Conservation (phyloP, 2,329 filamentous ascomycete species). For the Geosmithia putterillii region DNA sequence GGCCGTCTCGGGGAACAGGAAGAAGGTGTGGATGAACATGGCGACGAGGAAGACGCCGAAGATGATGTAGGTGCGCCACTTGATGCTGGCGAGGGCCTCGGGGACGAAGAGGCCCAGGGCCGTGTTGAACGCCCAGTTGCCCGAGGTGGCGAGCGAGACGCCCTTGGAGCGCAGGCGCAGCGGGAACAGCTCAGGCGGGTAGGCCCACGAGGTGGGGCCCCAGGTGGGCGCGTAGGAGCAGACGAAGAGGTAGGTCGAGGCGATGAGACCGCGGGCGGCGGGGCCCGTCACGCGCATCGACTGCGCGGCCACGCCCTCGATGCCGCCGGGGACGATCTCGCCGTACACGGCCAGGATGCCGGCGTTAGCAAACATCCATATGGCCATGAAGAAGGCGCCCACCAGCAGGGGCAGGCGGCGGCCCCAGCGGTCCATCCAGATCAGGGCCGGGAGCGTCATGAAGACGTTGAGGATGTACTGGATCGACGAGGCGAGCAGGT, state of each 20-base stretch:
- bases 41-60: conserved; percentile 9
- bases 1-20: conserved; percentile 43
- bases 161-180: conserved; percentile 7
- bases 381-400: conserved; percentile 54
- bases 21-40: conserved; percentile 34
- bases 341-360: conserved; percentile 37
- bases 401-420: conserved; percentile 55
- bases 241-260: conserved; percentile 54
- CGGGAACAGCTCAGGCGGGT: conserved; percentile 9
- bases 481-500: conserved; percentile 41
- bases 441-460: conserved; percentile 64
- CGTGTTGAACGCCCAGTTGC: conserved; percentile 7
- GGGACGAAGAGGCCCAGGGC: conserved; percentile 7
- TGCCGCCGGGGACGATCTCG: conserved; percentile 23
- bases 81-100: conserved; percentile 8
- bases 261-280: conserved; percentile 50
- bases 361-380: conserved; percentile 44
- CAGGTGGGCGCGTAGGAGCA: conserved; percentile 32
- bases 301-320: conserved; percentile 28
- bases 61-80: conserved; percentile 11
- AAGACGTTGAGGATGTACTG: conserved; percentile 64
- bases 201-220: conserved; percentile 33
- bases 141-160: conserved; percentile 4
- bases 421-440: conserved; percentile 66
- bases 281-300: conserved; percentile 33